A percentile compares a stretch with the other conserved stretches of the same genome.
These are phyloP conservation scores for Eucalyptus erythrocorys DNA, from an alignment of 345 rosid species.

Conservation along the genomic window DNA sequence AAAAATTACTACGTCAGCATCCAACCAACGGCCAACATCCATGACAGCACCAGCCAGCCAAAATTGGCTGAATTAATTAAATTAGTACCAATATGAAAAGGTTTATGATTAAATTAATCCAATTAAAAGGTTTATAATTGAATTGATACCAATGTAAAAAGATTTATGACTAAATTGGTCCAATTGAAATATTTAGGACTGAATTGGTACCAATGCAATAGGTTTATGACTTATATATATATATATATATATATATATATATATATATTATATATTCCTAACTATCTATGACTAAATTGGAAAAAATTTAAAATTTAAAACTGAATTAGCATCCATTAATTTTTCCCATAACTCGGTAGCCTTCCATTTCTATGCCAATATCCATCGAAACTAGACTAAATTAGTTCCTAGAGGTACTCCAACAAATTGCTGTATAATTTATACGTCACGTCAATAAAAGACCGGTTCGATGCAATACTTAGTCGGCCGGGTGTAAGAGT, in stretches of 20 bases:
- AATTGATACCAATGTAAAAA: fast-evolving
- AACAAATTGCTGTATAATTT: background rate
- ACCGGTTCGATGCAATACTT: background rate
- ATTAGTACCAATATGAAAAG: too few species aligned
- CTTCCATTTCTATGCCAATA: background rate
- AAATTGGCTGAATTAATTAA: too few species aligned
- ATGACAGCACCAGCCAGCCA: fast-evolving
- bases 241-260: too few species aligned
- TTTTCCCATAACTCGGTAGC: background rate
- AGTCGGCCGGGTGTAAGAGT: background rate
- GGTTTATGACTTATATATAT: too few species aligned
- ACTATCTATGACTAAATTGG: background rate
- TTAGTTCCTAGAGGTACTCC: background rate
- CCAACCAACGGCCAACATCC: too few species aligned
- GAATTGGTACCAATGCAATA: too few species aligned
- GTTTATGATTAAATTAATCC: too few species aligned
- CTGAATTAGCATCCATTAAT: background rate
- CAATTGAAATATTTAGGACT: too few species aligned
- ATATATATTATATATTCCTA: too few species aligned
- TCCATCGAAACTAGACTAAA: background rate
- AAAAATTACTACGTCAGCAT: too few species aligned
- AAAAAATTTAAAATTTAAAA: background rate
- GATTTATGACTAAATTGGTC: too few species aligned
- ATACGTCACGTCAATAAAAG: background rate
- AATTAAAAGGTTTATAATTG: fast-evolving